A percentile compares a stretch with the other conserved stretches of the same genome.
These are phyloP conservation scores for Asterophora lycoperdoides DNA, from an alignment of 768 basidiomycete species.

Conservation along the genomic window DNA sequence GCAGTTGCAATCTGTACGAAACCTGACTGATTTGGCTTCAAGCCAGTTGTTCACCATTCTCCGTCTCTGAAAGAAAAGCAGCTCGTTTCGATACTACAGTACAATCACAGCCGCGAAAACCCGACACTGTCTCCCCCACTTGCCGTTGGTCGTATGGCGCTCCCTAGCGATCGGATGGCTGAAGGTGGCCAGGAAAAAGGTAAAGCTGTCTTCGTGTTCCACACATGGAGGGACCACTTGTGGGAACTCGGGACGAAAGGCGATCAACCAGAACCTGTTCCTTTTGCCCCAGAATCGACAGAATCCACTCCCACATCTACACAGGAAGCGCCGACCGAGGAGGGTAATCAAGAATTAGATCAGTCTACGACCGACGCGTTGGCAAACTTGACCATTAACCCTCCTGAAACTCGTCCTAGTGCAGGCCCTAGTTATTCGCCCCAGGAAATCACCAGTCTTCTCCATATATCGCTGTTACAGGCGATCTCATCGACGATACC, in stretches of 20 bases:
- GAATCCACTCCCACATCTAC: conserved; percentile 8
- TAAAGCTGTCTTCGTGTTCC: conserved; percentile 70
- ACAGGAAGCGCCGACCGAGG: conserved; percentile 15
- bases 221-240: conserved; percentile 73
- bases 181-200: conserved; percentile 52
- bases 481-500: conserved; percentile 49
- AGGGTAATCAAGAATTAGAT: conserved; percentile 5
- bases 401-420: neutral
- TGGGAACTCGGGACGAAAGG: conserved; percentile 69
- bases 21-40: conserved; percentile 20
- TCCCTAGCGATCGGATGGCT: conserved; percentile 44
- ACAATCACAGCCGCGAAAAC: conserved; percentile 29
- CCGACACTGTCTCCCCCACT: conserved; percentile 51
- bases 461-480: conserved; percentile 63
- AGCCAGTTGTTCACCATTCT: conserved; percentile 58
- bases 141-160: conserved; percentile 72
- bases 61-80: conserved; percentile 39
- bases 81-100: conserved; percentile 61
- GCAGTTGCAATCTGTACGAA: neutral
- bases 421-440: conserved; percentile 23
- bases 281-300: conserved; percentile 16
- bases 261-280: conserved; percentile 46
- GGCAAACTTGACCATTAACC: conserved; percentile 7
- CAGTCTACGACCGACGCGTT: conserved; percentile 7
- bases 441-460: conserved; percentile 51